A percentile compares a stretch with the other conserved stretches of the same genome.
Conservation (phyloP, 2,329 filamentous ascomycete species). For the Arthrinium phaeospermum region DNA sequence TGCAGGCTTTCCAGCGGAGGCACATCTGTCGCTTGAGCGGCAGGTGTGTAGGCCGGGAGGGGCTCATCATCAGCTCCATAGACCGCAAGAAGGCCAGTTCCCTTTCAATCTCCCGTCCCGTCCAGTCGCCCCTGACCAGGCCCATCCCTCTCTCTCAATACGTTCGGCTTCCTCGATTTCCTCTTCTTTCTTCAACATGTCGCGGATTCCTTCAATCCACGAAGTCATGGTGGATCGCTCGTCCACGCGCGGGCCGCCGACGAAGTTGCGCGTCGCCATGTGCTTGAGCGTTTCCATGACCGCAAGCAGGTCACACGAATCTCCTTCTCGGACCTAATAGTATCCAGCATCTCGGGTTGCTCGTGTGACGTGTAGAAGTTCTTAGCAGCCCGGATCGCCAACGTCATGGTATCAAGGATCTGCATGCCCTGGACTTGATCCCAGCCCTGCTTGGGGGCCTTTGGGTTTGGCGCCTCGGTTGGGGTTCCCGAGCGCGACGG, state of each 20-base stretch:
- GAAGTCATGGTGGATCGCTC: slow-evolving; percentile 76
- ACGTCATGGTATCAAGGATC: slow-evolving; percentile 87
- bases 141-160: slow-evolving; percentile 75
- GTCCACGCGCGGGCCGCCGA: slow-evolving; percentile 77
- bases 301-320: slow-evolving; percentile 81
- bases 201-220: slow-evolving; percentile 82
- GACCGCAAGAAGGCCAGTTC: slow-evolving; percentile 83
- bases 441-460: slow-evolving; percentile 58
- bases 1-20: slow-evolving; percentile 75
- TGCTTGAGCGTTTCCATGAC: slow-evolving; percentile 92
- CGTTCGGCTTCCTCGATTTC: slow-evolving; percentile 75
- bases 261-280: slow-evolving; percentile 87
- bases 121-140: slow-evolving; percentile 84
- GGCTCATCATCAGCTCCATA: slow-evolving; percentile 66
- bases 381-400: slow-evolving; percentile 95
- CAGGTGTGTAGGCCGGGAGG: slow-evolving; percentile 72
- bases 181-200: slow-evolving; percentile 78
- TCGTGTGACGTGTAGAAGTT: slow-evolving; percentile 96
- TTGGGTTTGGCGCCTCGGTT: slow-evolving; percentile 22
- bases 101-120: slow-evolving; percentile 73
- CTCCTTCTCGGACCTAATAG: slow-evolving; percentile 85
- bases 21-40: slow-evolving; percentile 53
- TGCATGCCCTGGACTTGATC: slow-evolving; percentile 90
- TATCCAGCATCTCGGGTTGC: slow-evolving; percentile 80
- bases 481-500: not conserved